These are phyloP conservation scores for Tephrocybe sp. DNA, from an alignment of 768 basidiomycete species.

Conservation along the genomic window DNA sequence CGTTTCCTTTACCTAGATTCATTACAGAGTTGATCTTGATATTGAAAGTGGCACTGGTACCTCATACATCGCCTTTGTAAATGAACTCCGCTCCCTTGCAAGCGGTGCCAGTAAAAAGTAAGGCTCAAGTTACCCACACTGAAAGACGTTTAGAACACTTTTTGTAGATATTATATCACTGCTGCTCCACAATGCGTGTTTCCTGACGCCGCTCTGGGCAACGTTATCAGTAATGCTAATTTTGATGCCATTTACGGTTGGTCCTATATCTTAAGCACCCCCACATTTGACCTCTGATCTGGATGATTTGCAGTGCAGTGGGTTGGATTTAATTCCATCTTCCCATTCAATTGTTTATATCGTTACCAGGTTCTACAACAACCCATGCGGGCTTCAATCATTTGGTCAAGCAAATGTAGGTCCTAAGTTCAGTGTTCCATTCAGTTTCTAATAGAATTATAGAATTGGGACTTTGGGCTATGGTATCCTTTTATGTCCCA, in stretches of 20 bases:
- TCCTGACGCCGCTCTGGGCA: conserved; percentile 60
- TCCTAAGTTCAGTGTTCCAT: conserved; percentile 2
- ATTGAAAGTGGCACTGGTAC: conserved; percentile 64
- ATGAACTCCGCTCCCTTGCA: conserved; percentile 48
- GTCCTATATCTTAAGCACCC: conserved; percentile 2
- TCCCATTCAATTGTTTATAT: background rate
- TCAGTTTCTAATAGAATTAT: conserved; percentile 14
- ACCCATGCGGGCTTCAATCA: conserved; percentile 47
- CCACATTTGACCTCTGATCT: background rate
- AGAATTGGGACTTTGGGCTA: conserved; percentile 63
- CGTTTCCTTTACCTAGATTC: background rate
- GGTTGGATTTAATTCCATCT: conserved; percentile 6
- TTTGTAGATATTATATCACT: conserved; percentile 58
- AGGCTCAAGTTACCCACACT: conserved; percentile 4
- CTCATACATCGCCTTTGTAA: conserved; percentile 54
- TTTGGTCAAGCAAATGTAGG: conserved; percentile 49
- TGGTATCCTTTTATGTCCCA: conserved; percentile 34
- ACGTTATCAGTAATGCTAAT: conserved; percentile 53
- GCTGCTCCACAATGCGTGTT: conserved; percentile 68
- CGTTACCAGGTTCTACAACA: conserved; percentile 51
- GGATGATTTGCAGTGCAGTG: conserved; percentile 29
- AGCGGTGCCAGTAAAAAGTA: conserved; percentile 53
- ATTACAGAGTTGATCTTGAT: conserved; percentile 60
- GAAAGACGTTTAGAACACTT: background rate
- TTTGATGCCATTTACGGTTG: conserved; percentile 72